These are phyloP conservation scores for Aspergillus clavatus DNA, from an alignment of 2,329 filamentous ascomycete genomes.

Conservation along the genomic window DNA sequence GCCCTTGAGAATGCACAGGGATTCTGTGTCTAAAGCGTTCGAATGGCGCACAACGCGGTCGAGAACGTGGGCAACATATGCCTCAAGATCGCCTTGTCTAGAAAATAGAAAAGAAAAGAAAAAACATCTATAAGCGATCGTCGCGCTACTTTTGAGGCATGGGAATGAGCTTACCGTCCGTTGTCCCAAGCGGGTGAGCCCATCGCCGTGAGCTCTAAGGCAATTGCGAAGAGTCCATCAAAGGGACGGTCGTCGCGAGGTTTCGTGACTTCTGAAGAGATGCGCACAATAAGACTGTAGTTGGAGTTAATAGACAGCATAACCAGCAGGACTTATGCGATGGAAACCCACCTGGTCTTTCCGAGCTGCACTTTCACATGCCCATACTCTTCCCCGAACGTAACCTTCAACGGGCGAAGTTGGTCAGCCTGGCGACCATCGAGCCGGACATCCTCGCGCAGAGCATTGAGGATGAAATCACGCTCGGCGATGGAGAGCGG, in stretches of 20 bases:
- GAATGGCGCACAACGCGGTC: slow-evolving; percentile 94
- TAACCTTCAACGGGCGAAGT: slow-evolving; percentile 70
- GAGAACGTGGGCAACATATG: slow-evolving; percentile 78
- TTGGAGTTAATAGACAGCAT: background rate
- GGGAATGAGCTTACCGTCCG: slow-evolving; percentile 53
- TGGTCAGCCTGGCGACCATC: slow-evolving; percentile 79
- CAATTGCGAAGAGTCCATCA: slow-evolving; percentile 90
- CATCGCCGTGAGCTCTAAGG: slow-evolving; percentile 87
- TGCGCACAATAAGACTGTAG: slow-evolving; percentile 57
- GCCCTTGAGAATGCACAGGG: slow-evolving; percentile 85
- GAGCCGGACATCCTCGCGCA: slow-evolving; percentile 73
- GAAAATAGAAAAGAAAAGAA: background rate
- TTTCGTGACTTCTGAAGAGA: slow-evolving; percentile 81
- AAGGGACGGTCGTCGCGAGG: slow-evolving; percentile 86
- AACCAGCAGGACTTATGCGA: background rate
- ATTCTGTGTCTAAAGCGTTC: slow-evolving; percentile 89
- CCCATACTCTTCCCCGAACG: slow-evolving; percentile 87
- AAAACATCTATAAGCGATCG: slow-evolving; percentile 4
- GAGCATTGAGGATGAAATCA: slow-evolving; percentile 76
- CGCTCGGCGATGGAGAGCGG: slow-evolving; percentile 87
- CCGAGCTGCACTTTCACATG: slow-evolving; percentile 81
- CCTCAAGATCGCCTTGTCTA: slow-evolving; percentile 75
- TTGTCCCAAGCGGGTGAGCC: slow-evolving; percentile 85
- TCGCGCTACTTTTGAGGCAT: background rate
- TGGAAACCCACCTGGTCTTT: slow-evolving; percentile 69